These are phyloP conservation scores for Vitis hybrid DNA, from an alignment of 177 flowering plant species.

Conservation along the genomic window DNA sequence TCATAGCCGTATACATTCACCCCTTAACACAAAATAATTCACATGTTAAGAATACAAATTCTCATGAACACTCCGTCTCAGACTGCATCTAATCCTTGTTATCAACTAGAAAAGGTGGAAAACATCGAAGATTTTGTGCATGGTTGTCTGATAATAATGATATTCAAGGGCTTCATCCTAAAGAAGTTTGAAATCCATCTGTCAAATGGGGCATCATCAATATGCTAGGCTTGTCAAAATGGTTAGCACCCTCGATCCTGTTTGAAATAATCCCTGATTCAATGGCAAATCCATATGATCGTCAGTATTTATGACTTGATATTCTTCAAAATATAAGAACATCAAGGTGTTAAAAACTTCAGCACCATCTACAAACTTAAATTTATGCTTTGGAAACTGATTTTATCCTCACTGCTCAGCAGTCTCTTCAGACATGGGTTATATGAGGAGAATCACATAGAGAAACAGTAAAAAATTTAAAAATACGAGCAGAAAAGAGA, in stretches of 20 bases:
- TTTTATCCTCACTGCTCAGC: too few species aligned
- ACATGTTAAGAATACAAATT: not conserved
- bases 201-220: not conserved
- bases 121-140: not conserved
- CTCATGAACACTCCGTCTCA: not conserved
- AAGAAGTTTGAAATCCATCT: not conserved
- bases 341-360: not conserved
- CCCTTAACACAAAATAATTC: not conserved
- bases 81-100: not conserved
- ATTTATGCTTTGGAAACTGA: too few species aligned
- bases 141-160: not conserved
- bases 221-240: not conserved
- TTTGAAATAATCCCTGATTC: not conserved
- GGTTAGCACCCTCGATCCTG: not conserved
- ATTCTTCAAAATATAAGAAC: not conserved
- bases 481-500: too few species aligned
- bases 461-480: too few species aligned
- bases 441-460: too few species aligned
- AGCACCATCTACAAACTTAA: too few species aligned
- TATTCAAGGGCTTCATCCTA: not conserved
- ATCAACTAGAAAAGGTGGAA: not conserved
- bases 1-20: not conserved
- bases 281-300: not conserved
- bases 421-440: too few species aligned
- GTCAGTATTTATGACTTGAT: not conserved